Evolutionary conservation across 768 basidiomycete species (phyloP), one percentile per base, ranked within the genome.

Genomic region (Sporobolomyces roseus): DNA sequence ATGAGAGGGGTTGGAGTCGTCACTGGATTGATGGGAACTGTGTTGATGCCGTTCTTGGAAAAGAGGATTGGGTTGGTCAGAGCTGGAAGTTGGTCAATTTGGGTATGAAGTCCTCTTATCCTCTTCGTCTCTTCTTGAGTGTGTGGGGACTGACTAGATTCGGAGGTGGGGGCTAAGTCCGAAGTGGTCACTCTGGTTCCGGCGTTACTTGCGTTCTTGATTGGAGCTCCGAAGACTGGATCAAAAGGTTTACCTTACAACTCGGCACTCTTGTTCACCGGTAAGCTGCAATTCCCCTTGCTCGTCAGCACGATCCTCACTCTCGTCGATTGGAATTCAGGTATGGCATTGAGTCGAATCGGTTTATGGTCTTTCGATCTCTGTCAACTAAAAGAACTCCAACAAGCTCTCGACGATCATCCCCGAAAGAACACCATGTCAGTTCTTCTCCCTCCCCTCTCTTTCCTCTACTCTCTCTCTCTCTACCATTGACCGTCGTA

Each of bases 321-420:
- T 41, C 10, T 9, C 9, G 38, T 41, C 38, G 33, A 30, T 48
- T 48, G 10, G 35, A 13, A 27, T 10, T 27, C 63, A 80, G 83
- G 83, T 19, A 82, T 84, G 80, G 82, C 82, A 6, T 71, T 81
- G 2, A 81, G 80, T 0, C 77, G 83, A 10, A 79, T 83, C 36
- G 83, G 83, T 0, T 78, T 85, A 0, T 84, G 83, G 83, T 78
- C 80, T 0, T 84, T 85, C 74, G 84, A 85, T 71, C 78, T 85
- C 12, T 78, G 78, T 52, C 84, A 85, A 62, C 77, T 83, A 16
- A 82, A 84, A 65, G 78, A 82, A 61, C 77, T 85, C 8, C 84
- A 85, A 71, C 75, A 78, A 19, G 78, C 81, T 0, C 79, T 85
- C 8, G 75, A 77, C 21, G 60, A 78, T 10, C 81, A 84, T 70